Percentiles rank a stretch among this genome's conserved stretches.
Conservation (phyloP, 495 filamentous ascomycete genomes). For the Xylaria scruposa region DNA sequence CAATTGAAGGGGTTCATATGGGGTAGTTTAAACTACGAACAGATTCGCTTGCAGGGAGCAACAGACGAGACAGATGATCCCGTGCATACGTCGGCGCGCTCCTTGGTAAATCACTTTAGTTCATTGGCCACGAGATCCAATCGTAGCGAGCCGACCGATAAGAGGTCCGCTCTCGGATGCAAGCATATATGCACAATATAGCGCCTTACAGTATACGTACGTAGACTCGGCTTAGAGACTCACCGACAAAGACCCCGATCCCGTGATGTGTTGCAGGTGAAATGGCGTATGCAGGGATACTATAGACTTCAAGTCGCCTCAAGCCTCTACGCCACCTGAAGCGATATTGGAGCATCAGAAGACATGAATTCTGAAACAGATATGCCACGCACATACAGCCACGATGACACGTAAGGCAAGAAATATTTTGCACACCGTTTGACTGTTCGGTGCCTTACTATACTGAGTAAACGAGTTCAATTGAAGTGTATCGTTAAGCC, state of each 20-base stretch:
- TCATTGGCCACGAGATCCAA: not conserved
- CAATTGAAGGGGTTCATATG: not conserved
- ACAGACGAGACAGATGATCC: constrained; percentile 13
- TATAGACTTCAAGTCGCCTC: not conserved
- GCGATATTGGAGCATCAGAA: not conserved
- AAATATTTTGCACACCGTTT: not conserved
- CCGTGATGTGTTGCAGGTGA: not conserved
- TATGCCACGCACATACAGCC: not conserved
- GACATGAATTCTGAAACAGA: not conserved
- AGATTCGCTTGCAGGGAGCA: constrained; percentile 13
- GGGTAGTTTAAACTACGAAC: constrained; percentile 11
- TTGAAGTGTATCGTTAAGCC: not conserved
- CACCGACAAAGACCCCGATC: not conserved
- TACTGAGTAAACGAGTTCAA: not conserved
- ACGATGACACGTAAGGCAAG: not conserved
- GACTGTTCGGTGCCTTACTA: not conserved
- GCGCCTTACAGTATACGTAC: not conserved
- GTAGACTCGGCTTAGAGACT: not conserved
- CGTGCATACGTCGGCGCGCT: not conserved
- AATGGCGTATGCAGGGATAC: not conserved
- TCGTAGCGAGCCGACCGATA: constrained; percentile 3
- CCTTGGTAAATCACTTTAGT: not conserved
- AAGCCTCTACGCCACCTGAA: not conserved
- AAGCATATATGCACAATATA: not conserved
- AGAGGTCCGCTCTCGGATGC: constrained; percentile 25